Base-by-base conservation (phyloP, 371 early-diverging fungal genomes). In the Haplosporangium sp. region DNA sequence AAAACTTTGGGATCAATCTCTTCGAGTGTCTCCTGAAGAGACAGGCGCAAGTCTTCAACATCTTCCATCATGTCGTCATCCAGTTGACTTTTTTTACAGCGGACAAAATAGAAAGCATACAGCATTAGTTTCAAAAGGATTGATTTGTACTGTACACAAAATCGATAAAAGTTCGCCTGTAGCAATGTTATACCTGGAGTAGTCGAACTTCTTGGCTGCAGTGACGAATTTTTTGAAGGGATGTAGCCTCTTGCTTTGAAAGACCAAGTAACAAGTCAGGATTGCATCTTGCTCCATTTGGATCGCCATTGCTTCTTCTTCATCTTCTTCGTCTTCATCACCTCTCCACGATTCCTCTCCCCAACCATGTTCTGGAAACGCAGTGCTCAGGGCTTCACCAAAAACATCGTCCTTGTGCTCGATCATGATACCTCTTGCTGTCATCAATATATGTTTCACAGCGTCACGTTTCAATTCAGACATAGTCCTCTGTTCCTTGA, bases 271-370 rank as follows among this genome's bases (percentile, higher is more conserved):
- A 13, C 86, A 65, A 69, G 87, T 86, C 71, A 88, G 59, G 10
- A 86, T 72, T 6, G 86, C 75, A 63, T 88, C 89, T 35, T 76
- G 81, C 15, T 88, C 87, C 84, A 75, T 69, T 65, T 75, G 76
- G 11, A 75, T 27, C 50, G 66, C 60, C 76, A 75, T 75, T 42
- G 86, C 87, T 10, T 86, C 83, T 2, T 83, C 68, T 44, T 85
- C 83, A 47, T 86, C 87, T 55, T 86, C 76, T 13, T 82, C 39
- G 20, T 70, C 69, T 0, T 67, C 68, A 11, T 84, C 60, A 0
- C 63, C 66, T 62, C 63, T 35, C 84, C 76, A 4, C 72, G 61
- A 59, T 62, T 71, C 37, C 74, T 84, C 37, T 71, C 67, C 57
- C 77, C 78, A 56, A 53, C 44, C 34, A 82, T 61, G 47, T 65